These are phyloP conservation scores for Paulownia fortunei DNA, from an alignment of 257 asterid species.

Conservation along the genomic window DNA sequence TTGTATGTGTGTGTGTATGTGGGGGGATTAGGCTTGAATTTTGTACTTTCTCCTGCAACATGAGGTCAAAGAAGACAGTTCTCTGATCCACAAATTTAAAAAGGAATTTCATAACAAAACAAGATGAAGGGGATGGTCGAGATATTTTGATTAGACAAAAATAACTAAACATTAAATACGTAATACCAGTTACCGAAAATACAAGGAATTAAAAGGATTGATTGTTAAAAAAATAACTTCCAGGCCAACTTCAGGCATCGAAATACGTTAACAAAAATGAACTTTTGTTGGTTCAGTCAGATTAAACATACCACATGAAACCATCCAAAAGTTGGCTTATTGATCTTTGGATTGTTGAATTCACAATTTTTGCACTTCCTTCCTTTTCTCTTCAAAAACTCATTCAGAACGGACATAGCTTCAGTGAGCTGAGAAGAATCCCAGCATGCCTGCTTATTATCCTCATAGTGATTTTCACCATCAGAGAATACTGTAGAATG, in stretches of 20 bases:
- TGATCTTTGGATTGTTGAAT: constrained; percentile 61
- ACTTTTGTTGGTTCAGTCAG: not conserved
- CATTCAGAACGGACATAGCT: constrained; percentile 67
- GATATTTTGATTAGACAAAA: not conserved
- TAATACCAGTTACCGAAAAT: not conserved
- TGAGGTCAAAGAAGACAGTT: not conserved
- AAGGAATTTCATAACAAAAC: constrained; percentile 1
- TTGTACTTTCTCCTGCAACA: no score
- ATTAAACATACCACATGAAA: constrained; percentile 66
- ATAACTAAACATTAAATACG: no score
- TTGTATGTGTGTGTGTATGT: no score
- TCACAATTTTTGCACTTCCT: constrained; percentile 57
- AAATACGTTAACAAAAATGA: constrained; percentile 13
- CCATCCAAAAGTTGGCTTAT: constrained; percentile 92
- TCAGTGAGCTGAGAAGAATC: constrained; percentile 78
- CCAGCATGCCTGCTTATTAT: constrained; percentile 48
- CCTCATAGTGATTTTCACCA: constrained; percentile 41
- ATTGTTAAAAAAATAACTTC: not conserved
- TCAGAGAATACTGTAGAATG: constrained; percentile 42
- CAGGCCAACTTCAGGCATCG: not conserved
- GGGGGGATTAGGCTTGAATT: no score
- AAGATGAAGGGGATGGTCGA: not conserved
- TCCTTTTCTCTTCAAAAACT: constrained; percentile 56
- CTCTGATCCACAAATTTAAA: not conserved
- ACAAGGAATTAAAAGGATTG: not conserved